Conservation (phyloP, 441 rosid species). For the Corymbia calophylla region DNA sequence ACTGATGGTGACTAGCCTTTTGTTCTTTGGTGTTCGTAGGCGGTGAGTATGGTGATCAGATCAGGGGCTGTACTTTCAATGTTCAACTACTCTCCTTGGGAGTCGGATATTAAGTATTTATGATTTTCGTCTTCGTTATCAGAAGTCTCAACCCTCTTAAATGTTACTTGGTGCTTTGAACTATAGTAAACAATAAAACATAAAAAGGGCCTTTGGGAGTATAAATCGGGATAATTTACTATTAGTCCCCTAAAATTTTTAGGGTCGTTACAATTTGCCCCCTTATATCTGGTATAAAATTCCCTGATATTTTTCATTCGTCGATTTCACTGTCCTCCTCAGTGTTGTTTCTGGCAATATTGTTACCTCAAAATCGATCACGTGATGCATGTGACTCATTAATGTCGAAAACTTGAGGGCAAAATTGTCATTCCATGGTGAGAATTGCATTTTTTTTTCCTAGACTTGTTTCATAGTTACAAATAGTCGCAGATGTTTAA, state of each 20-base stretch:
- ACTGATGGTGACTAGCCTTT: not conserved
- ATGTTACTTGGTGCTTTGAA: not conserved
- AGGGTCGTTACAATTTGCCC: not conserved
- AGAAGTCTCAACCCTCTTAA: not conserved
- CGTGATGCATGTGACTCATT: not conserved
- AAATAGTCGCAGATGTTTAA: not conserved
- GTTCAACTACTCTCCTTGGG: not conserved
- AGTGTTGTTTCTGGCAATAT: not conserved
- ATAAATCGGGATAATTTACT: not conserved
- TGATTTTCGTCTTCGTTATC: not conserved
- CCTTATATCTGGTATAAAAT: not conserved
- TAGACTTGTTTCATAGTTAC: not conserved
- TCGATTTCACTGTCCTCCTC: not conserved
- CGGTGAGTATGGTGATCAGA: not conserved
- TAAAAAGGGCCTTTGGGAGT: not conserved
- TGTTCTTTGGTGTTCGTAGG: not conserved
- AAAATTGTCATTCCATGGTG: not conserved
- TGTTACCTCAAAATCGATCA: not conserved
- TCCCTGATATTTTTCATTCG: not conserved
- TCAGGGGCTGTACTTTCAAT: not conserved
- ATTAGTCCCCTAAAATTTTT: not conserved
- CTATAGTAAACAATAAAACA: not conserved
- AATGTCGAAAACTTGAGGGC: not conserved
- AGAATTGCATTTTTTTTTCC: not conserved
- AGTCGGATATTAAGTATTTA: not conserved